These are phyloP conservation scores for Limnanthes douglasii DNA, from an alignment of 345 rosid species.

Conservation along the genomic window DNA sequence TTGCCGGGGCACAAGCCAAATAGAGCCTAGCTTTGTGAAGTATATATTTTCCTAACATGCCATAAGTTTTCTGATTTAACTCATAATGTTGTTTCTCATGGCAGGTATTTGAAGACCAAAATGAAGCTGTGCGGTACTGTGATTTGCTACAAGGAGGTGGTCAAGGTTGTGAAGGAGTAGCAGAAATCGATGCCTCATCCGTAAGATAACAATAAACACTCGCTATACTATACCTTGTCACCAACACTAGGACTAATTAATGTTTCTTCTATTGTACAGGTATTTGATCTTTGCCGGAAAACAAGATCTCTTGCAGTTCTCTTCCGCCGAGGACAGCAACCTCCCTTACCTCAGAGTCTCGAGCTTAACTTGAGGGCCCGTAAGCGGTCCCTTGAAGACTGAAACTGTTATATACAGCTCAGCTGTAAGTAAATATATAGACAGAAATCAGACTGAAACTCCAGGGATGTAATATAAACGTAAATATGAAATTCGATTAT, in stretches of 20 bases:
- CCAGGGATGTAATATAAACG: no score
- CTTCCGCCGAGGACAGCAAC: conserved; percentile 76
- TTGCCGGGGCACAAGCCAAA: no score
- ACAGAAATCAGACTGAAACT: no score
- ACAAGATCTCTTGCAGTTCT: conserved; percentile 74
- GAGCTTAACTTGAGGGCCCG: conserved; percentile 84
- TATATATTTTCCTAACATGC: no score
- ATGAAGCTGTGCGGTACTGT: conserved; percentile 78
- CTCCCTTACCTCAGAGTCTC: conserved; percentile 71
- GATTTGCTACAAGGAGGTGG: conserved; percentile 94
- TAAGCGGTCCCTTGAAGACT: conserved; percentile 82
- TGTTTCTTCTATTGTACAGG: conserved; percentile 22
- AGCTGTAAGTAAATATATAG: no score
- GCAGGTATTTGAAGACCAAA: conserved; percentile 87
- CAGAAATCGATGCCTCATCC: conserved; percentile 90
- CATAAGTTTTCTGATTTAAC: no score
- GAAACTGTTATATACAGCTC: conserved; percentile 19
- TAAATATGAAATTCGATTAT: no score
- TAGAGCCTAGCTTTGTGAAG: no score
- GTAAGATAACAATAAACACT: conserved; percentile 23
- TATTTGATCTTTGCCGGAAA: conserved; percentile 79
- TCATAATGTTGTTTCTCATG: neutral
- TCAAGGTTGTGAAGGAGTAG: conserved; percentile 88
- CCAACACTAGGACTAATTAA: conserved; percentile 1
- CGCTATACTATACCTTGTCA: neutral